Percentiles rank a stretch among this genome's conserved stretches.
These are phyloP conservation scores for Backusella sp. DNA, from an alignment of 192 early-diverging fungal species.

Conservation along the genomic window DNA sequence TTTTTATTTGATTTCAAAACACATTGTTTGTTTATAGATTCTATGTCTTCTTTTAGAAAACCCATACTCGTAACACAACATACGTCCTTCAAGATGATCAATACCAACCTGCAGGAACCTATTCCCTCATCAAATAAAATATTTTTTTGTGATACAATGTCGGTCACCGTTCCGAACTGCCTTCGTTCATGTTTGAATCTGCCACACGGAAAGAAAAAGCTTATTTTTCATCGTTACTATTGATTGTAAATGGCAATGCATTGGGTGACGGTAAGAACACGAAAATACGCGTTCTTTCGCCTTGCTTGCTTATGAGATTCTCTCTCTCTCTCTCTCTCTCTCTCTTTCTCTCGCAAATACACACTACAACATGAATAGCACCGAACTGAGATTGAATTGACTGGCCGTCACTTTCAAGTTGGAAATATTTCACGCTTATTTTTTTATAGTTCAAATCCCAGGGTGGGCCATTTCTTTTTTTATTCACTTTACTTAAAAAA, in stretches of 20 bases:
- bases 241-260: not conserved
- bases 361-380: no score
- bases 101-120: not conserved
- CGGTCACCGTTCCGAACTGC: not conserved
- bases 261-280: no score
- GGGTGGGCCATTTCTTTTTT: not conserved
- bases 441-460: not conserved
- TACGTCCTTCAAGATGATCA: not conserved
- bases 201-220: not conserved
- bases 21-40: constrained; percentile 3
- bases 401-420: no score
- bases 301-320: no score
- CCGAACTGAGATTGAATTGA: no score
- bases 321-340: no score
- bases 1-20: not conserved
- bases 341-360: no score
- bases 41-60: not conserved
- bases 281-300: no score
- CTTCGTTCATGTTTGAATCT: not conserved
- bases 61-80: not conserved
- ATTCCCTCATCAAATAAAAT: not conserved
- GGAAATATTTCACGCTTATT: no score
- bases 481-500: not conserved
- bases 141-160: not conserved
- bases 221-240: not conserved